These are phyloP conservation scores for Viola pubescens DNA, from an alignment of 441 rosid genomes.

Conservation along the genomic window DNA sequence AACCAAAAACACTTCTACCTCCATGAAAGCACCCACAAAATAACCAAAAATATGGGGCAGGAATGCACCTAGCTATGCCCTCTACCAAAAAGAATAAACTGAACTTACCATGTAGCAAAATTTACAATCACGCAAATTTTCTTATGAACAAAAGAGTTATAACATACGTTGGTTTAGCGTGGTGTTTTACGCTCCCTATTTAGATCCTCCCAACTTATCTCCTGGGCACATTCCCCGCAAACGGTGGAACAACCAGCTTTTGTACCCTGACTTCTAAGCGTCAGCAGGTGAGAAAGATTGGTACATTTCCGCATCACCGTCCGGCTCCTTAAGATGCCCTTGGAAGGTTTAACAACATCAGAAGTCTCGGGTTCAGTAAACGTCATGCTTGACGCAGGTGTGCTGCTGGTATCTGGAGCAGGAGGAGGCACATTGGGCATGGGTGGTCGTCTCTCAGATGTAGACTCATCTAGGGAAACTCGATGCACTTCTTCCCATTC, in stretches of 20 bases:
- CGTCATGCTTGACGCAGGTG: constrained; percentile 9
- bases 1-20: too few relatives aligned
- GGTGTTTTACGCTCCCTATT: constrained; percentile 31
- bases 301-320: constrained; percentile 64
- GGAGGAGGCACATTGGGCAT: constrained; percentile 20
- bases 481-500: constrained; percentile 96
- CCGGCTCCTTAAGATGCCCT: constrained; percentile 45
- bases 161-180: constrained; percentile 19
- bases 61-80: not conserved
- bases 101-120: constrained; percentile 7
- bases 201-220: constrained; percentile 69
- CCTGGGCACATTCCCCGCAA: constrained; percentile 92
- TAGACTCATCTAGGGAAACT: constrained; percentile 49
- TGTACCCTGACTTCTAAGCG: constrained; percentile 89
- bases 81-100: not conserved
- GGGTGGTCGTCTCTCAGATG: constrained; percentile 32
- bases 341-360: constrained; percentile 21
- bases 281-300: constrained; percentile 68
- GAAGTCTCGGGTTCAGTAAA: constrained; percentile 21
- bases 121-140: too few relatives aligned
- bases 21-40: not conserved
- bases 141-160: constrained; percentile 5
- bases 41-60: not conserved
- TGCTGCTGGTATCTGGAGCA: constrained; percentile 22
- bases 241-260: constrained; percentile 69